These are phyloP conservation scores for Buxus sempervirens DNA, from an alignment of 164 flowering plant genomes.

Conservation along the genomic window DNA sequence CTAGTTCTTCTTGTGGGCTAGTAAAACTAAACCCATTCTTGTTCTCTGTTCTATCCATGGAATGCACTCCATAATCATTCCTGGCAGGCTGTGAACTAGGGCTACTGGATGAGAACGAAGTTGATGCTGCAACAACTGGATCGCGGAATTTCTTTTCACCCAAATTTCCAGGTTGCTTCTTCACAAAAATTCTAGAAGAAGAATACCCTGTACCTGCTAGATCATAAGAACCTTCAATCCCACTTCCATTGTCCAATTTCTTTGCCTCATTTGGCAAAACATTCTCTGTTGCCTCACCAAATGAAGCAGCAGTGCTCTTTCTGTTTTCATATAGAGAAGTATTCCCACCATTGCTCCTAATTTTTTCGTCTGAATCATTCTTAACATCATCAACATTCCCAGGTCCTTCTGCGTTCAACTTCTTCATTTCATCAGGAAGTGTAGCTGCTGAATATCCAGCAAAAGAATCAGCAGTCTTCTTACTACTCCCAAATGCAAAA, in stretches of 20 bases:
- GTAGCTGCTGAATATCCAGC: slow-evolving; percentile 8
- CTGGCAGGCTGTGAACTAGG: slow-evolving; percentile 19
- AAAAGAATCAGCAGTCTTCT: slow-evolving; percentile 8
- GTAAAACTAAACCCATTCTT: slow-evolving; percentile 31
- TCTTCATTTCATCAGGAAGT: slow-evolving; percentile 24
- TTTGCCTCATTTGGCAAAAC: slow-evolving; percentile 24
- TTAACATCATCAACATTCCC: slow-evolving; percentile 3
- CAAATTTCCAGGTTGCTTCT: slow-evolving; percentile 11
- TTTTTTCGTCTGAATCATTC: not conserved
- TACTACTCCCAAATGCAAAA: slow-evolving; percentile 13
- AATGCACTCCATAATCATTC: slow-evolving; percentile 17
- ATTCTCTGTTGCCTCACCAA: slow-evolving; percentile 18
- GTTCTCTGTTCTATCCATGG: slow-evolving; percentile 19
- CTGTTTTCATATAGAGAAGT: slow-evolving; percentile 13
- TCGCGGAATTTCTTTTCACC: slow-evolving; percentile 11
- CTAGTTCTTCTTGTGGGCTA: slow-evolving; percentile 24
- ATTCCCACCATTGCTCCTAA: not conserved
- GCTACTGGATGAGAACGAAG: slow-evolving; percentile 21
- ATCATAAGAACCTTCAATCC: slow-evolving; percentile 15
- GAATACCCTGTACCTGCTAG: slow-evolving; percentile 8
- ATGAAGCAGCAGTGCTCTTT: slow-evolving; percentile 3
- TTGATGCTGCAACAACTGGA: slow-evolving; percentile 10
- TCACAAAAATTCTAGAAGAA: slow-evolving; percentile 17
- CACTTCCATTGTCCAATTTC: slow-evolving; percentile 33
- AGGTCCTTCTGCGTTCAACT: slow-evolving; percentile 16